Base-by-base conservation (phyloP, 1,284 basidiomycete genomes). In the Trichosporon inkin region DNA sequence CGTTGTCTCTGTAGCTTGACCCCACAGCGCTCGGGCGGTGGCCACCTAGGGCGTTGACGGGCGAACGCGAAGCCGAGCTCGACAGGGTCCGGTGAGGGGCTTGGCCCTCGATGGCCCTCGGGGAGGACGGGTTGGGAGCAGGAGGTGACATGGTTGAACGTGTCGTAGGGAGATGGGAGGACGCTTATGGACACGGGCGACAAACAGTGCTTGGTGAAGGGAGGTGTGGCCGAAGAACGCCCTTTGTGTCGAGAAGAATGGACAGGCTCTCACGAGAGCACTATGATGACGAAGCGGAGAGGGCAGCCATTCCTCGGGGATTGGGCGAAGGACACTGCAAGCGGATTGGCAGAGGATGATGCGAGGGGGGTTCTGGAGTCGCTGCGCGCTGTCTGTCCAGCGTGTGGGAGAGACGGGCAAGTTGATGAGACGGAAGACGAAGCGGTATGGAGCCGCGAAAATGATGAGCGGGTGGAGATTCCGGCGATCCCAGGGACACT, bases 11-110 rank as follows among this genome's bases (percentile, higher is more conserved):
- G 53, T 68, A 66, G 36, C 65, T 61, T n/a, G 56, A 35, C 1
- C 62, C 61, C 16, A 49, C 44, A 19, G 44, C 28, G 22, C 44
- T 28, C 3, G 44, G 22, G 22, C 44, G 49, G 24, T 39, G 19
- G 5, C 55, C 61, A 3, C 66, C 65, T 4, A 71, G 35, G 6
- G 70, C 67, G 6, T 67, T 64, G 28, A 62, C 62, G 3, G 72
- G 72, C 14, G 70, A 72, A 11, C 67, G 67, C 10, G 71, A 65
- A 32, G 64, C 39, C 19, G 61, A 57, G 41, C 53, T 40, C 14
- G 62, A 63, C 55, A 60, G 60, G 10, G 66, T 55, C 17, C 65
- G 63, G 22, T 53, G 55, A 35, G 44, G 44, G 22, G 44, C 13
- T 24, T 49, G 44, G 44, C 44, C 44, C 44, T 49, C 44, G 17